A percentile compares a stretch with the other conserved stretches of the same genome.
Evolutionary conservation across 1,139 yeast species (phyloP).

Genomic region (Yamadazyma buinensis): DNA sequence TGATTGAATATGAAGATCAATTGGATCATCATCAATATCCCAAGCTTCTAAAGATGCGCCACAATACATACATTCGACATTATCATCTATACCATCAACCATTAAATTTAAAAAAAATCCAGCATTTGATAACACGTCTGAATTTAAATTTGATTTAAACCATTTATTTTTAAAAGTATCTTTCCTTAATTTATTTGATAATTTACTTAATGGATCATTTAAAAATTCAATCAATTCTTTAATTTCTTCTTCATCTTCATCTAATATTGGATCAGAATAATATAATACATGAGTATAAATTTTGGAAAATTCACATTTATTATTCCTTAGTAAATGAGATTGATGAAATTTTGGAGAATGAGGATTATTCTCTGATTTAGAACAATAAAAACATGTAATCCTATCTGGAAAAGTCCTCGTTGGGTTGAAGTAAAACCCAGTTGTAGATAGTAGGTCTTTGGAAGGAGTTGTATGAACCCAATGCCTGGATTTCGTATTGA

Average conservation of each 20-base stretch:
- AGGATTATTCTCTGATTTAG: constrained; percentile 35
- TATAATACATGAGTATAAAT: constrained; percentile 15
- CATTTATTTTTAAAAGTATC: constrained; percentile 41
- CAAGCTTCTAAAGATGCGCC: constrained; percentile 66
- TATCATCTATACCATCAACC: constrained; percentile 47
- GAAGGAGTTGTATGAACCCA: constrained; percentile 17
- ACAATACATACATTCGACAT: constrained; percentile 72
- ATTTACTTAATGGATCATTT: constrained; percentile 25
- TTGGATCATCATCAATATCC: constrained; percentile 67
- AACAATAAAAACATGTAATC: constrained; percentile 62
- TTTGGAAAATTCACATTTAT: constrained; percentile 45
- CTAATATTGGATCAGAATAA: background rate
- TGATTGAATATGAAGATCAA: constrained; percentile 39
- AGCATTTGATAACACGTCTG: constrained; percentile 39
- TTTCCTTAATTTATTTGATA: constrained; percentile 40
- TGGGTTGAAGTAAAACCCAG: constrained; percentile 74
- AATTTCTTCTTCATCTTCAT: background rate
- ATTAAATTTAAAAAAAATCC: constrained; percentile 53
- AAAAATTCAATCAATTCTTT: constrained; percentile 14
- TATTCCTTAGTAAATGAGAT: constrained; percentile 45
- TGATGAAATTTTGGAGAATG: constrained; percentile 29
- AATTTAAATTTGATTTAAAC: constrained; percentile 39
- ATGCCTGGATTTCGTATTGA: constrained; percentile 12
- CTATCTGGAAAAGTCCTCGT: constrained; percentile 41
- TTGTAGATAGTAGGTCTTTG: constrained; percentile 36